Percentiles rank a stretch among this genome's conserved stretches.
Evolutionary conservation across 2,329 filamentous ascomycete species (phyloP).

Genomic region (Pestalotiopsis sp.): DNA sequence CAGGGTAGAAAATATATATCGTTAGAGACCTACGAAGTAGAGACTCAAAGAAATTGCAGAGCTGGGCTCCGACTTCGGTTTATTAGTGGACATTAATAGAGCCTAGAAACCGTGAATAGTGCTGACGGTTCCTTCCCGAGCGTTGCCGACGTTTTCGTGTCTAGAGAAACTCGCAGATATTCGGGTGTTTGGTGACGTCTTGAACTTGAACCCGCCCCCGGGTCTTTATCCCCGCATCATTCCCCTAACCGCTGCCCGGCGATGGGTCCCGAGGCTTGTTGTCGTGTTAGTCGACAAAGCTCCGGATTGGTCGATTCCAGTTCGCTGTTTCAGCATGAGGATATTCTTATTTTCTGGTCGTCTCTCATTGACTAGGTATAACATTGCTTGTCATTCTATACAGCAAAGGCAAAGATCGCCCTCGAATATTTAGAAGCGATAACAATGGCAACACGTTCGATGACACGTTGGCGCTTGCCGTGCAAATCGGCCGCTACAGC

Average conservation of each 20-base stretch:
- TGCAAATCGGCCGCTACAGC: background rate
- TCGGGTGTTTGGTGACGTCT: background rate
- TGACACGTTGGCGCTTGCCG: background rate
- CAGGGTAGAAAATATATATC: background rate
- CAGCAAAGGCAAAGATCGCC: background rate
- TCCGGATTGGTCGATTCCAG: background rate
- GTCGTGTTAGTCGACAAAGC: background rate
- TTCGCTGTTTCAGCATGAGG: background rate
- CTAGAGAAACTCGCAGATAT: background rate
- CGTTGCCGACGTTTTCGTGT: background rate
- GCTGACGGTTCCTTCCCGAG: background rate
- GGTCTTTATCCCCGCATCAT: background rate
- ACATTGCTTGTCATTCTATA: background rate
- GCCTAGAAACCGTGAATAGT: background rate
- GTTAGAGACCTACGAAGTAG: background rate
- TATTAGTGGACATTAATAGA: background rate
- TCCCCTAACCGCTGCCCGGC: background rate
- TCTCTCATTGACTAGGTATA: background rate
- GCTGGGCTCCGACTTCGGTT: background rate
- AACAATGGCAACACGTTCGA: background rate
- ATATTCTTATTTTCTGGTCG: background rate
- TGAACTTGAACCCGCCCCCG: background rate
- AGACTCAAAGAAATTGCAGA: background rate
- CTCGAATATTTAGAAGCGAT: background rate
- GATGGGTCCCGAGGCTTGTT: background rate